These are phyloP conservation scores for Hypoxylon intermedium DNA, from an alignment of 495 filamentous ascomycete species.

Conservation along the genomic window DNA sequence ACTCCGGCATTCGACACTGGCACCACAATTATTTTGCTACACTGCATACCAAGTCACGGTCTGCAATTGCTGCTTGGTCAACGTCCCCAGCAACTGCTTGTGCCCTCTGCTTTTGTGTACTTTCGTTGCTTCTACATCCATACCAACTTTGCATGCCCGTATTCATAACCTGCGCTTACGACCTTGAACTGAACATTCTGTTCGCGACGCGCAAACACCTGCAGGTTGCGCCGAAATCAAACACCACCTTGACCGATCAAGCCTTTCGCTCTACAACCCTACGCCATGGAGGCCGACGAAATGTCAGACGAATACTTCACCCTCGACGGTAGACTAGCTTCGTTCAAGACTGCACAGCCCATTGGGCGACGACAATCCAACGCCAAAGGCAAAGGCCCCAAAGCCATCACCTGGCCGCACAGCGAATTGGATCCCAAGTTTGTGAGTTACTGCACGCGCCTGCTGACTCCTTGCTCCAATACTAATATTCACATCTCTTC, in stretches of 20 bases:
- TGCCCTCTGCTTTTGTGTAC: background rate
- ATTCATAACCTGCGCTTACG: background rate
- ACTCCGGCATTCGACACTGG: background rate
- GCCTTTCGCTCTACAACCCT: background rate
- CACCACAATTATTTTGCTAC: background rate
- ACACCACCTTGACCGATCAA: background rate
- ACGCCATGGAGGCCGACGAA: slow-evolving; percentile 40
- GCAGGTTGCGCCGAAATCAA: slow-evolving; percentile 3
- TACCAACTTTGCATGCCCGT: background rate
- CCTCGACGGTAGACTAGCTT: slow-evolving; percentile 75
- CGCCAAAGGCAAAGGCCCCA: slow-evolving; percentile 61
- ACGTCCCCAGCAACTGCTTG: slow-evolving; percentile 6
- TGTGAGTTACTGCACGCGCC: slow-evolving; percentile 52
- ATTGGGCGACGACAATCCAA: slow-evolving; percentile 72
- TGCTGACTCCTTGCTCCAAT: background rate
- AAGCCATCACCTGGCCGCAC: slow-evolving; percentile 78
- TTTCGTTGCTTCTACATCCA: background rate
- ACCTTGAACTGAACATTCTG: background rate
- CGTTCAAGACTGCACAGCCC: slow-evolving; percentile 67
- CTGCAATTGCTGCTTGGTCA: background rate
- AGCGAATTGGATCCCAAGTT: slow-evolving; percentile 67
- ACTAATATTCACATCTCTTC: slow-evolving; percentile 14
- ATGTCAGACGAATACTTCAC: slow-evolving; percentile 58
- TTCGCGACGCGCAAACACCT: slow-evolving; percentile 19
- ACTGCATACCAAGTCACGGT: background rate